Evolutionary conservation across 83 land plant genomes (phyloP).

Genomic region (Picea abies): DNA sequence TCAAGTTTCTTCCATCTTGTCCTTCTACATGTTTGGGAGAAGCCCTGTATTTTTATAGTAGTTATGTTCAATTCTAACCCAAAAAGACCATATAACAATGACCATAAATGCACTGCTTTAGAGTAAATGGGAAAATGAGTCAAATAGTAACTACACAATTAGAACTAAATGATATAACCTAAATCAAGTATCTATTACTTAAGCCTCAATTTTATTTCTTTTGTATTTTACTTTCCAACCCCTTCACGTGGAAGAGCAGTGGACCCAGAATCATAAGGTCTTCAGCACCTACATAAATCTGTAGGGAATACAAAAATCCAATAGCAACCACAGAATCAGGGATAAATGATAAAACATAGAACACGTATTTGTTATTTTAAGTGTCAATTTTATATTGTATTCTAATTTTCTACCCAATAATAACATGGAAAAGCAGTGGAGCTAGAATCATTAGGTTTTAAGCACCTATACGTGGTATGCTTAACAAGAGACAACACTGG

Average conservation of each 20-base stretch:
- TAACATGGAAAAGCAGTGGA: neutral
- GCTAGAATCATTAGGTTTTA: neutral
- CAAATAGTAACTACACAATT: no score
- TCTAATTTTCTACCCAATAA: no score
- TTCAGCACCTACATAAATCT: no score
- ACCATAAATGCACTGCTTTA: neutral
- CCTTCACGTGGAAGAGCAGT: no score
- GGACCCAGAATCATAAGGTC: no score
- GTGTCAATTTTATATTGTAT: no score
- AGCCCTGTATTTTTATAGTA: slow-evolving; percentile 34
- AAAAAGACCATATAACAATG: neutral
- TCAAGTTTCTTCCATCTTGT: slow-evolving; percentile 59
- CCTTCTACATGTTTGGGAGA: slow-evolving; percentile 74
- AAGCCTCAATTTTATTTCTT: no score
- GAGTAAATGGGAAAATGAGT: neutral
- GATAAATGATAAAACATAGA: neutral
- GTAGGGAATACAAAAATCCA: neutral
- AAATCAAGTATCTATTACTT: no score
- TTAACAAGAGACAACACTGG: neutral
- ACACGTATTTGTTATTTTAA: neutral
- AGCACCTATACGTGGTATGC: neutral
- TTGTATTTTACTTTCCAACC: no score
- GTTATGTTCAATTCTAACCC: neutral
- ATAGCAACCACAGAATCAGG: neutral
- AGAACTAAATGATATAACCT: no score